Evolutionary conservation across 805 yeast genomes (phyloP).

Genomic region (Monosporozyma yasuniensis): DNA sequence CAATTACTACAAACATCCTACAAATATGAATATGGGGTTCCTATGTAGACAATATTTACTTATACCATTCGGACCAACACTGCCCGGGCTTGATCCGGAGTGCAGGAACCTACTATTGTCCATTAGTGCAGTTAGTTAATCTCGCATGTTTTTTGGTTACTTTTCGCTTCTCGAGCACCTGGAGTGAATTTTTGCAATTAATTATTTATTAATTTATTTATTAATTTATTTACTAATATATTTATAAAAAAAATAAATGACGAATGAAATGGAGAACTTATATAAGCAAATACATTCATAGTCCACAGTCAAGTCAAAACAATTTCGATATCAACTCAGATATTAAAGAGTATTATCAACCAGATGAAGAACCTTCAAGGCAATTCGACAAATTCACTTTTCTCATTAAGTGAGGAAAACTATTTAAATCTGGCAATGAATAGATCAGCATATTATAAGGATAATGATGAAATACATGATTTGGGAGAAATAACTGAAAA

Average conservation of each 20-base stretch:
- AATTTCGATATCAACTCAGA: too few relatives aligned
- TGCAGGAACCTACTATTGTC: neutral
- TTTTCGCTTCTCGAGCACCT: too few relatives aligned
- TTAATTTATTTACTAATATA: neutral
- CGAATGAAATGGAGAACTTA: neutral
- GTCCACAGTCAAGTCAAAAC: too few relatives aligned
- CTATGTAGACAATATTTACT: too few relatives aligned
- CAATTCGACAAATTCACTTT: conserved; percentile 21
- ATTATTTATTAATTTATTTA: too few relatives aligned
- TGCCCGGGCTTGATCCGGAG: neutral
- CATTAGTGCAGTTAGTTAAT: neutral
- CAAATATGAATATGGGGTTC: too few relatives aligned
- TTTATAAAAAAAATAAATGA: too few relatives aligned
- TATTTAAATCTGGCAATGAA: conserved; percentile 14
- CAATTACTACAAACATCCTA: too few relatives aligned
- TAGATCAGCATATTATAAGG: conserved; percentile 10
- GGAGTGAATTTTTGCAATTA: too few relatives aligned
- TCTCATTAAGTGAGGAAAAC: conserved; percentile 14
- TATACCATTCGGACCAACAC: neutral
- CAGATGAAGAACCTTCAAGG: neutral
- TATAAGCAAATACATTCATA: neutral
- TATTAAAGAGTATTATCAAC: neutral
- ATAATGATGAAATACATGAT: conserved; percentile 10
- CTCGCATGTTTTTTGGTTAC: neutral
- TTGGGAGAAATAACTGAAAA: neutral